Base-by-base conservation (phyloP, 2,329 filamentous ascomycete species). In the Nemania sp. region DNA sequence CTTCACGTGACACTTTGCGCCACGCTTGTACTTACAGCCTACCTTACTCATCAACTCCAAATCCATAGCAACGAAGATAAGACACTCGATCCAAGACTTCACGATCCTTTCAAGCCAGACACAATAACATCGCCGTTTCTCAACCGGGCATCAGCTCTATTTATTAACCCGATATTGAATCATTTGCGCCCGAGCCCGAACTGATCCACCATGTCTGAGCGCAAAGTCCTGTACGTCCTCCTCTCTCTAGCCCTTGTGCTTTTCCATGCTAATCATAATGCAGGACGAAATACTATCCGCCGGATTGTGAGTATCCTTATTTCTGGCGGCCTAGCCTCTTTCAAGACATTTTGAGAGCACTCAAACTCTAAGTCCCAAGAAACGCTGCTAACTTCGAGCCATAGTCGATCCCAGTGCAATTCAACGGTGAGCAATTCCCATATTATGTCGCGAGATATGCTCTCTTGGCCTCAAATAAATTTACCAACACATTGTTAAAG, bases 331-430 rank as follows among this genome's bases (percentile, higher is more conserved):
- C n/a, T n/a, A n/a, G n/a, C n/a, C n/a, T n/a, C n/a, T n/a, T n/a
- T n/a, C n/a, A n/a, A n/a, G n/a, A n/a, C n/a, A n/a, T n/a, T n/a
- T n/a, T n/a, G n/a, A n/a, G n/a, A n/a, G n/a, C n/a, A n/a, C n/a
- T n/a, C n/a, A n/a, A n/a, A n/a, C n/a, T n/a, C n/a, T n/a, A n/a
- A n/a, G n/a, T n/a, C n/a, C n/a, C n/a, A 5, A 17, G 17, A 14
- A 4, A 14, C 22, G 30, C 5, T 40, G 24, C 42, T 59, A 11
- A 59, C 53, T 34, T 8, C 44, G 33, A 9, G 37, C 30, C 26
- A 41, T 11, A 59, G 56, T 97, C 73, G 94, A 99, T 73, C 93
- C 93, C 11, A 85, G 85, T 22, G 86, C 89, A 66, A 83, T 97
- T 73, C 80, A 81, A 22, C 85, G 90, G 56, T 58, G 22, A 55